Percentiles rank a stretch among this genome's conserved stretches.
Conservation (phyloP, 2,329 filamentous ascomycete species). For the Fusarium austroafricanum region DNA sequence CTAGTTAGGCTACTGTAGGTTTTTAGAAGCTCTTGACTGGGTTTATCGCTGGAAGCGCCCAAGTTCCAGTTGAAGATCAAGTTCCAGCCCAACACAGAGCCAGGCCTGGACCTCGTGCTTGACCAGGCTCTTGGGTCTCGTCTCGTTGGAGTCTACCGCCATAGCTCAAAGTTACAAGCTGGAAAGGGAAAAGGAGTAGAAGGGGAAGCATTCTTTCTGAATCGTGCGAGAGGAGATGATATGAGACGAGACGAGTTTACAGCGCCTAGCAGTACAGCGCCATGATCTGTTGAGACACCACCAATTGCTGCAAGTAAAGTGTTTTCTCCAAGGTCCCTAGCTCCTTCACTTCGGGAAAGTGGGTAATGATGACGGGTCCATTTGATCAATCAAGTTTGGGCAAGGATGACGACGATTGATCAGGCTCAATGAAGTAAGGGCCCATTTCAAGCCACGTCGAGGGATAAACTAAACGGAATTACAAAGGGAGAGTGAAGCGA, state of each 20-base stretch:
- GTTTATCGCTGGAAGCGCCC: slow-evolving; percentile 12
- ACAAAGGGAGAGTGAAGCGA: slow-evolving; percentile 31
- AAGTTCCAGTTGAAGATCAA: background rate
- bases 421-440: background rate
- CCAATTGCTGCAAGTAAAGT: slow-evolving; percentile 38
- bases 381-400: slow-evolving; percentile 22
- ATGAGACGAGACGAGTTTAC: slow-evolving; percentile 4
- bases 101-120: slow-evolving; percentile 13
- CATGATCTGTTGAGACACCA: too few species aligned
- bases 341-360: slow-evolving; percentile 13
- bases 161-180: slow-evolving; percentile 15
- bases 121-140: slow-evolving; percentile 7
- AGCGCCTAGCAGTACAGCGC: background rate
- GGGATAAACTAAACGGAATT: slow-evolving; percentile 22
- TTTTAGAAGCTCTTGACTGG: background rate
- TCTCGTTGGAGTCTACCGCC: slow-evolving; percentile 15
- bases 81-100: slow-evolving; percentile 14
- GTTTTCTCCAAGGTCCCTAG: slow-evolving; percentile 24
- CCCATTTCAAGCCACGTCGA: slow-evolving; percentile 32
- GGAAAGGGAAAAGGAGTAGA: slow-evolving; percentile 11
- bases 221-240: slow-evolving; percentile 3
- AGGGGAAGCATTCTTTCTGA: slow-evolving; percentile 1
- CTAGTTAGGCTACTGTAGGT: background rate
- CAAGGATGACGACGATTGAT: slow-evolving; percentile 18
- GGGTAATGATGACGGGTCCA: slow-evolving; percentile 31